A percentile compares a stretch with the other conserved stretches of the same genome.
Conservation (phyloP, 208 protist genomes). For the Giardia duodenalis region DNA sequence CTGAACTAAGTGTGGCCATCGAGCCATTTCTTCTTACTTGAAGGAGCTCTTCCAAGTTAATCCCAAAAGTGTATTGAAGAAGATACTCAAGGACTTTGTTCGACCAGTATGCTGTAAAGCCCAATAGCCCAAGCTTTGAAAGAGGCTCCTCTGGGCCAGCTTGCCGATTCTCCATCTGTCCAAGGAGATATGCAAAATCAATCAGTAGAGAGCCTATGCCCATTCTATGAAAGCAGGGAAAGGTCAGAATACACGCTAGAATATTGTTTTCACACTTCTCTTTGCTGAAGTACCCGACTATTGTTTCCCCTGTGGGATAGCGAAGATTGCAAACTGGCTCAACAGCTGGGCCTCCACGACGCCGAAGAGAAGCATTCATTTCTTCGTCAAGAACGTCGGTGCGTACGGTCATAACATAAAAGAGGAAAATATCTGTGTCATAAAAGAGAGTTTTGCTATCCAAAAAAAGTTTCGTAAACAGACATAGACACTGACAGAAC, state of each 20-base stretch:
- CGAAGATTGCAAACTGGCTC: not conserved
- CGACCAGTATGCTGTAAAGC: constrained; percentile 36
- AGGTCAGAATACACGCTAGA: constrained; percentile 34
- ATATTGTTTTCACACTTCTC: constrained; percentile 36
- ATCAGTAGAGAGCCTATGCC: constrained; percentile 37
- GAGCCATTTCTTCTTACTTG: not conserved
- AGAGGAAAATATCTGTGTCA: constrained; percentile 33
- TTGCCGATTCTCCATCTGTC: constrained; percentile 4
- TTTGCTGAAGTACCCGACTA: constrained; percentile 39
- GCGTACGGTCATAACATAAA: constrained; percentile 35
- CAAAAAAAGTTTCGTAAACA: constrained; percentile 39
- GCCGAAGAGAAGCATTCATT: no score
- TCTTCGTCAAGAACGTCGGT: not conserved
- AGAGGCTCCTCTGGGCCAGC: constrained; percentile 37
- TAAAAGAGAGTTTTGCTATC: constrained; percentile 36
- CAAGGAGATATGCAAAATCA: constrained; percentile 34
- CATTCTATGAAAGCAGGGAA: constrained; percentile 24
- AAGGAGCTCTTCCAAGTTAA: not conserved
- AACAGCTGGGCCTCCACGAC: not conserved
- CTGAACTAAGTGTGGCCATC: no score
- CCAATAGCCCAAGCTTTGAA: constrained; percentile 23
- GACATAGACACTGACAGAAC: constrained; percentile 35
- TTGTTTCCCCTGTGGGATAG: not conserved
- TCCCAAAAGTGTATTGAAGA: not conserved
- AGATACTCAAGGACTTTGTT: not conserved